Evolutionary conservation across 192 early-diverging fungal species (phyloP).

Genomic region (Jimgerdemannia lactiflua): DNA sequence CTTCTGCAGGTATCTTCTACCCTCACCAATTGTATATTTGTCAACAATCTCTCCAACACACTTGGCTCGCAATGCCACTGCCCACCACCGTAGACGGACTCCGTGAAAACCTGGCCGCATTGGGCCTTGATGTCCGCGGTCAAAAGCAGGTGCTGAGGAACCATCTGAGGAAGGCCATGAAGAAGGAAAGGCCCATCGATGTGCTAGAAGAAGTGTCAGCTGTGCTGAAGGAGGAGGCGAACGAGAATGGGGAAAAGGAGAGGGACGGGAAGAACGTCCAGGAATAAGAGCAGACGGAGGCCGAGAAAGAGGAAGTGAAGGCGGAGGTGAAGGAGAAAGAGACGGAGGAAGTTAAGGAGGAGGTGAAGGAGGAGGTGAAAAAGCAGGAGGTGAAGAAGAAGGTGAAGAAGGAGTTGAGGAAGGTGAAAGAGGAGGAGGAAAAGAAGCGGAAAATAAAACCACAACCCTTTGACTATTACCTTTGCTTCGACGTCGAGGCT

Average conservation of each 20-base stretch:
- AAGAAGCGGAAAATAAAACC: background rate
- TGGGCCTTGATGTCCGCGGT: conserved; percentile 46
- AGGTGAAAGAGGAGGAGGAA: conserved; percentile 1
- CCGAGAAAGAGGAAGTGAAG: background rate
- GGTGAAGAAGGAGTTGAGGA: background rate
- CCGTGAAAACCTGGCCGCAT: conserved; percentile 29
- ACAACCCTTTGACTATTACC: conserved; percentile 65
- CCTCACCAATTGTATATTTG: too few relatives aligned
- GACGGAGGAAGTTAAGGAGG: background rate
- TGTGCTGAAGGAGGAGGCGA: conserved; percentile 1
- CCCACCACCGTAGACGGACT: conserved; percentile 36
- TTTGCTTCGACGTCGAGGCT: conserved; percentile 80
- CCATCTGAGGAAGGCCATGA: conserved; percentile 37
- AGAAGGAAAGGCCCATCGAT: conserved; percentile 11
- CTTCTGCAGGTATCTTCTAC: too few relatives aligned
- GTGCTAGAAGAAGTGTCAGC: conserved; percentile 6
- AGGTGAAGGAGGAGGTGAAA: background rate
- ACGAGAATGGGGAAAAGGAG: background rate
- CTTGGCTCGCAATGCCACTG: background rate
- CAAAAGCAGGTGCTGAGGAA: conserved; percentile 40
- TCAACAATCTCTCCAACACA: too few relatives aligned
- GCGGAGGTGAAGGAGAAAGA: background rate
- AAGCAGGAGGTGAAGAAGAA: background rate
- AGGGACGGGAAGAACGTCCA: background rate
- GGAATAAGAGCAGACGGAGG: background rate